phyloP scores from a whole-genome alignment of 768 basidiomycete genomes.

The Rhodotorula kratochvilovae region DNA sequence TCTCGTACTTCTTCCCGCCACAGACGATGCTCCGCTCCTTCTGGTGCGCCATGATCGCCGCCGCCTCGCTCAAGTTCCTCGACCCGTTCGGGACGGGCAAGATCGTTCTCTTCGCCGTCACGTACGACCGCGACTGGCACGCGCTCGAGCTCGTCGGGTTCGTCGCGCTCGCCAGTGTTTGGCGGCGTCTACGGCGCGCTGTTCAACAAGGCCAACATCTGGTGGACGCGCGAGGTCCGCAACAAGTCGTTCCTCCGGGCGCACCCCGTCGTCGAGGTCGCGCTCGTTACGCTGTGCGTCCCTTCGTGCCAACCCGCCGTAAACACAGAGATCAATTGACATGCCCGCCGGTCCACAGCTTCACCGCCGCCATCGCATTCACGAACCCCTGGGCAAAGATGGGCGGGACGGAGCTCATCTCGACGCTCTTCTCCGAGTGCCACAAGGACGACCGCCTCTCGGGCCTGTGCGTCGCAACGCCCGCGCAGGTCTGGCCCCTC shows the following conservation, averaged over 20 bases:
- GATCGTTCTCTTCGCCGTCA: slow-evolving; percentile 84
- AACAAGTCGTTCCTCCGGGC: slow-evolving; percentile 71
- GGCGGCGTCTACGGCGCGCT: slow-evolving; percentile 92
- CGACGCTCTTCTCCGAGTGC: slow-evolving; percentile 68
- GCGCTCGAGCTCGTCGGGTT: slow-evolving; percentile 82
- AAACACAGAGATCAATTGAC: no score
- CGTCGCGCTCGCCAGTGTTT: slow-evolving; percentile 75
- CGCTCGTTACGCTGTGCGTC: slow-evolving; percentile 57
- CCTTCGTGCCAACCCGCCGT: neutral
- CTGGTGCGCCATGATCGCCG: slow-evolving; percentile 79
- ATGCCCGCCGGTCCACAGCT: slow-evolving; percentile 22
- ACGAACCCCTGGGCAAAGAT: slow-evolving; percentile 84
- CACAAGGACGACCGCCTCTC: slow-evolving; percentile 57
- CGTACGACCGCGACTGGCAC: slow-evolving; percentile 91
- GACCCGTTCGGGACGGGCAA: slow-evolving; percentile 96
- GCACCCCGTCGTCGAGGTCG: slow-evolving; percentile 77
- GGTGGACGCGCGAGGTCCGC: slow-evolving; percentile 81
- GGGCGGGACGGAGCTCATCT: slow-evolving; percentile 90
- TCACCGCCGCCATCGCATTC: slow-evolving; percentile 75
- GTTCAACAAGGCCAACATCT: slow-evolving; percentile 79
- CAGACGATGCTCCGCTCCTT: slow-evolving; percentile 51
- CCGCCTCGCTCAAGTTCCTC: slow-evolving; percentile 70
- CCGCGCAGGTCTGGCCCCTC: slow-evolving; percentile 58
- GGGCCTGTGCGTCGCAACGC: slow-evolving; percentile 63
- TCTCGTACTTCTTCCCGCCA: slow-evolving; percentile 81